phyloP scores from a whole-genome alignment of 805 yeast species.

The Saturnispora gosingensis region DNA sequence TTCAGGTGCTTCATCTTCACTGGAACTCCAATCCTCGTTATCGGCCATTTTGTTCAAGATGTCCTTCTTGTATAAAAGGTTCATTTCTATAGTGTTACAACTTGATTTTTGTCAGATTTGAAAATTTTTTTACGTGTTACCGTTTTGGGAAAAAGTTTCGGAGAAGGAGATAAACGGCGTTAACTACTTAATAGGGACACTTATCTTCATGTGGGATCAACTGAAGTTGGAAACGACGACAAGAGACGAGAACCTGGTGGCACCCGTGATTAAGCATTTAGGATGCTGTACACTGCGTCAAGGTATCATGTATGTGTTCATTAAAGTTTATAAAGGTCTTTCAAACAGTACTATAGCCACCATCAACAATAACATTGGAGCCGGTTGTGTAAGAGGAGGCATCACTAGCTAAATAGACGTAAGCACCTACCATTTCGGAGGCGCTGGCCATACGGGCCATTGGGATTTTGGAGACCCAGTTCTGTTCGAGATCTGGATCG shows the following conservation, averaged over 20 bases:
- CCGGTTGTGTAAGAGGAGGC: slow-evolving; percentile 79
- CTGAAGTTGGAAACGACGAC: too few species aligned
- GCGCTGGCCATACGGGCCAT: slow-evolving; percentile 70
- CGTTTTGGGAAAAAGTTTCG: background rate
- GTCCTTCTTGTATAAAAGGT: background rate
- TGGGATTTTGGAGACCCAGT: slow-evolving; percentile 49
- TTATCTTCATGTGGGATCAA: background rate
- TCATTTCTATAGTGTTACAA: background rate
- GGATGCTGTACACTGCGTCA: too few species aligned
- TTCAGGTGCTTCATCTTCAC: slow-evolving; percentile 42
- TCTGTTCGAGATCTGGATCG: slow-evolving; percentile 34
- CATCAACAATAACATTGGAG: slow-evolving; percentile 66
- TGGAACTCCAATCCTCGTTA: slow-evolving; percentile 1
- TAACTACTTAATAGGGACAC: background rate
- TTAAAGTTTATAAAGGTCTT: too few species aligned
- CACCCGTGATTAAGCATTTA: too few species aligned
- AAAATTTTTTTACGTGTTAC: background rate
- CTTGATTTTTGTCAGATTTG: background rate
- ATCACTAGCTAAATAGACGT: slow-evolving; percentile 68
- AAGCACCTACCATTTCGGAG: slow-evolving; percentile 71
- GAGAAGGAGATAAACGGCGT: background rate
- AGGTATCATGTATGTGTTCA: too few species aligned
- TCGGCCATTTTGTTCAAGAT: background rate
- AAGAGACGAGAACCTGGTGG: too few species aligned
- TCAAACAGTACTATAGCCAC: slow-evolving; percentile 56